A percentile compares a stretch with the other conserved stretches of the same genome.
These are phyloP conservation scores for Lepidopterella palustris DNA, from an alignment of 495 filamentous ascomycete genomes.

Conservation along the genomic window DNA sequence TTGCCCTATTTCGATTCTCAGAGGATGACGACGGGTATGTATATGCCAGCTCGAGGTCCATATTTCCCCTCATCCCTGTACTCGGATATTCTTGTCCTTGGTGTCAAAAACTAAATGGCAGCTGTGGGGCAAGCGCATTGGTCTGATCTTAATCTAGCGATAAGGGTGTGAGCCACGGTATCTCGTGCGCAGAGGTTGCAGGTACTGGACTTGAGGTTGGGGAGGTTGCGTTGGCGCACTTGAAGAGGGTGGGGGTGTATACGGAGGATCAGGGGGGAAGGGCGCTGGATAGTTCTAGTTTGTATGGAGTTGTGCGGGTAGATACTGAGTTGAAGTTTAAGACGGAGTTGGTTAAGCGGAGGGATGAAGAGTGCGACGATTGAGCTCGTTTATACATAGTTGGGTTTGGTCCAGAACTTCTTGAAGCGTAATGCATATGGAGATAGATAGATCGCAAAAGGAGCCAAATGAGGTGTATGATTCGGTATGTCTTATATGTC, in stretches of 20 bases:
- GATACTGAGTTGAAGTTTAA: conserved; percentile 13
- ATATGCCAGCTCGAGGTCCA: too few species aligned
- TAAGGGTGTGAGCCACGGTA: conserved; percentile 16
- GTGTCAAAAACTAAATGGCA: too few species aligned
- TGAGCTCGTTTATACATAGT: too few species aligned
- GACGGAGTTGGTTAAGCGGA: conserved; percentile 6
- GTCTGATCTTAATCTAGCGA: conserved; percentile 11
- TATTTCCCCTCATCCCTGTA: too few species aligned
- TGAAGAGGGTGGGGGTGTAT: not conserved
- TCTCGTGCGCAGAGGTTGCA: conserved; percentile 3
- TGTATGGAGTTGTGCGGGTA: conserved; percentile 15
- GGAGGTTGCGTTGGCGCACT: conserved; percentile 6
- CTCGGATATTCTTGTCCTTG: too few species aligned
- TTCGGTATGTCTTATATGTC: conserved; percentile 44
- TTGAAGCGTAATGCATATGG: too few species aligned
- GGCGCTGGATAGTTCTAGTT: conserved; percentile 15
- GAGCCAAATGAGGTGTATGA: too few species aligned
- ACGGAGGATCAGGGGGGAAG: conserved; percentile 6
- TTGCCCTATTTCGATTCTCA: conserved; percentile 30
- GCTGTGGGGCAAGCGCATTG: conserved; percentile 1
- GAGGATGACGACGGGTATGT: conserved; percentile 10
- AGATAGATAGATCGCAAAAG: too few species aligned
- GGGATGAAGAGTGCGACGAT: too few species aligned
- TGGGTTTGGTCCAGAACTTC: too few species aligned
- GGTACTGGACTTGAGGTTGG: conserved; percentile 3